phyloP scores from a whole-genome alignment of 768 basidiomycete species.

The Lactifluus pinguis region DNA sequence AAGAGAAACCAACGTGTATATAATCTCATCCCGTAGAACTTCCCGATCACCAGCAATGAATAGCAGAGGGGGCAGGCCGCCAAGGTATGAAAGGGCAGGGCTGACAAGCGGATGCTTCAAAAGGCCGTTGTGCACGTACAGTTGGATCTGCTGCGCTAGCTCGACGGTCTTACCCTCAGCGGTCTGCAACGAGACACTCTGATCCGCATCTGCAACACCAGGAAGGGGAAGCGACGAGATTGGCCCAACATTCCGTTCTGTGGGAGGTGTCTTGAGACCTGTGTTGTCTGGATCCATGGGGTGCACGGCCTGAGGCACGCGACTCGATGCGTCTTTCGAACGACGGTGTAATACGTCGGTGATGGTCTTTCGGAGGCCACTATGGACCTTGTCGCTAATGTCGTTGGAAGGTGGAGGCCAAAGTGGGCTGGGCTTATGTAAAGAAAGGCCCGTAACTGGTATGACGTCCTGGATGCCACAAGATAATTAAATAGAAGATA shows the following conservation, averaged over 20 bases:
- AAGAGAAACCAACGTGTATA: slow-evolving; percentile 58
- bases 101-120: slow-evolving; percentile 77
- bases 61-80: slow-evolving; percentile 81
- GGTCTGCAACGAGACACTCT: slow-evolving; percentile 38
- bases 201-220: slow-evolving; percentile 28
- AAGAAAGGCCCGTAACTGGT: slow-evolving; percentile 62
- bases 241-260: slow-evolving; percentile 36
- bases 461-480: slow-evolving; percentile 55
- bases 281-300: neutral
- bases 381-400: slow-evolving; percentile 47
- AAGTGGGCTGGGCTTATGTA: slow-evolving; percentile 68
- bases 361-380: slow-evolving; percentile 50
- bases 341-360: slow-evolving; percentile 43
- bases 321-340: neutral
- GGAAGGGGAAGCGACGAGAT: slow-evolving; percentile 36
- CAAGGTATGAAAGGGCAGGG: slow-evolving; percentile 72
- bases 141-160: slow-evolving; percentile 67
- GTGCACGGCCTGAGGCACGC: neutral
- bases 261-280: slow-evolving; percentile 18
- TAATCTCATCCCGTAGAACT: slow-evolving; percentile 84
- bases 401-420: slow-evolving; percentile 74
- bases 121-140: slow-evolving; percentile 76
- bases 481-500: neutral
- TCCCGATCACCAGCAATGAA: slow-evolving; percentile 86
- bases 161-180: slow-evolving; percentile 43